Evolutionary conservation across 352 stramenopile genomes (phyloP), one percentile per base, ranked within the genome.

Genomic region (Globisporangium heterothallicum): DNA sequence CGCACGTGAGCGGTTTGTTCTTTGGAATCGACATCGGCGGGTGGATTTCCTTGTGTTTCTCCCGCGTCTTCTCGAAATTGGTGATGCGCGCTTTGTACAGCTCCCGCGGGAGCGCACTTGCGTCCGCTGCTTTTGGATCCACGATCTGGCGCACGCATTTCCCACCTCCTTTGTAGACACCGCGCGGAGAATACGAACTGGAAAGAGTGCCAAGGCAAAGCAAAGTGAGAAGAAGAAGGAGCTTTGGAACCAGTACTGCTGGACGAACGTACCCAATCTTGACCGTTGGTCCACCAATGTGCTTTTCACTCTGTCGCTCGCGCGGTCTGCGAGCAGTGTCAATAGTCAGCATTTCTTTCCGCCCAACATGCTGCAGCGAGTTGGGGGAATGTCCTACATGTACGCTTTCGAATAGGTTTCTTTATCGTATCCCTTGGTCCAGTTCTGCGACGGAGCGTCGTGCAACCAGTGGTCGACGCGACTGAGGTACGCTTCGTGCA

Each of bases 21-120:
- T 63, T 70, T 5, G 73, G 56, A 32, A 86, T 70, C 14, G 64
- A 56, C 66, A 89, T 77, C 1, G 78, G 75, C 35, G 66, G 66
- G 21, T 89, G 78, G 26, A 89, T 79, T 47, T 89, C 75, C 45
- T 87, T 89, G 47, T 72, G 51, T 48, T 84, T 86, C 26, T 74
- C 70, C 14, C 75, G 71, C 9, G 63, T 65, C 53, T 77, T 80
- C 56, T 78, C 71, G 19, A 87, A 74, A 49, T 74, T 82, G 42
- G 66, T 46, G 51, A 77, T 75, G 29, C 68, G 73, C 47, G 64
- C 46, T 10, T 54, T 47, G 64, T 78, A 81, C 35, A 74, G 56
- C n/a, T 89, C 73, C 14, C 66, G 54, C 4, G 64, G 55, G 18
- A 59, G 45, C 29, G 58, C 53, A 14, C 47, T 35, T 16, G 52